These are phyloP conservation scores for Nannizziopsis barbatae DNA, from an alignment of 2,329 filamentous ascomycete genomes.

Conservation along the genomic window DNA sequence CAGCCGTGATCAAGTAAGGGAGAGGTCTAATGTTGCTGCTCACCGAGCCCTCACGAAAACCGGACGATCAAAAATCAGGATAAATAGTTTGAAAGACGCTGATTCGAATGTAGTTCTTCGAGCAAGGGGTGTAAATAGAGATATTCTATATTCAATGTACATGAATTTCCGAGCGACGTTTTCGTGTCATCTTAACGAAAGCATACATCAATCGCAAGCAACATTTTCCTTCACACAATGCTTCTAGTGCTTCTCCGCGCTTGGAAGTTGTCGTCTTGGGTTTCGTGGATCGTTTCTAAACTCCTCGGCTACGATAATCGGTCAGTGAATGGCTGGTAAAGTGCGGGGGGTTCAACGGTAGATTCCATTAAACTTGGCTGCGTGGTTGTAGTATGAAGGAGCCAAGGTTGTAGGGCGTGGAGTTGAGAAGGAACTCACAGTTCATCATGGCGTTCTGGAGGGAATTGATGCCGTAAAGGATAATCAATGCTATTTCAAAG, in stretches of 20 bases:
- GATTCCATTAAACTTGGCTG: not conserved
- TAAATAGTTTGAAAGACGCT: not conserved
- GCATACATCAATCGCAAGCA: not conserved
- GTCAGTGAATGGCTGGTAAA: slow-evolving; percentile 26
- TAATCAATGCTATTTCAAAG: slow-evolving; percentile 50
- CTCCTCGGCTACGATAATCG: slow-evolving; percentile 79
- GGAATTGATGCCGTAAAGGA: slow-evolving; percentile 86
- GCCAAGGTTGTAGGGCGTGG: slow-evolving; percentile 12
- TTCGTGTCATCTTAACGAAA: not conserved
- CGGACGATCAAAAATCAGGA: not conserved
- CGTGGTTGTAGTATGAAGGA: slow-evolving; percentile 59
- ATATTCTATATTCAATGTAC: slow-evolving; percentile 18
- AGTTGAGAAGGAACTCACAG: slow-evolving; percentile 46
- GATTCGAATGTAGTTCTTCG: not conserved
- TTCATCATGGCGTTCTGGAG: slow-evolving; percentile 64
- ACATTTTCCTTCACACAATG: not conserved
- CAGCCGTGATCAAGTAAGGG: no score
- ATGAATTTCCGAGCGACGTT: slow-evolving; percentile 4
- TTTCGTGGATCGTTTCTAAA: slow-evolving; percentile 97
- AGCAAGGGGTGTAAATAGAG: slow-evolving; percentile 3
- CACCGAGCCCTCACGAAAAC: no score
- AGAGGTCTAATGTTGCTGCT: no score
- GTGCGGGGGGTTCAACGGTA: not conserved
- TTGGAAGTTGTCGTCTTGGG: slow-evolving; percentile 32
- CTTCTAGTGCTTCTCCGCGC: slow-evolving; percentile 26